Evolutionary conservation across 2,329 filamentous ascomycete species (phyloP).

Genomic region (Hymenoscyphus linearis): DNA sequence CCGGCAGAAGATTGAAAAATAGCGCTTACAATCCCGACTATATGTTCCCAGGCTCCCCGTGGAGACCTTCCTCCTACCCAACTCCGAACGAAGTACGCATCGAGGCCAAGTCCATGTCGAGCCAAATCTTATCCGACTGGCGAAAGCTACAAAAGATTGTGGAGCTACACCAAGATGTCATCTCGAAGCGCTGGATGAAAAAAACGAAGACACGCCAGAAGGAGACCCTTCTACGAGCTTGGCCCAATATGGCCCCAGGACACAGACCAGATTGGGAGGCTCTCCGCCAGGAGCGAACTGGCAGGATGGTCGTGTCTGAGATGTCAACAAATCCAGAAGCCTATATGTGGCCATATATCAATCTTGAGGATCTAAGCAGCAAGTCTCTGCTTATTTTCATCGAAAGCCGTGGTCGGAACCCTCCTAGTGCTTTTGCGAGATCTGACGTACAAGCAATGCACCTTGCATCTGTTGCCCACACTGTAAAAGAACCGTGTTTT

Average conservation of each 20-base stretch:
- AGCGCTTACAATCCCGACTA: slow-evolving; percentile 7
- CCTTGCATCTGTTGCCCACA: slow-evolving; percentile 26
- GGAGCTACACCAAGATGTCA: slow-evolving; percentile 44
- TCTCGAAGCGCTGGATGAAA: slow-evolving; percentile 51
- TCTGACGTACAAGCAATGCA: slow-evolving; percentile 37
- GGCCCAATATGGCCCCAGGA: slow-evolving; percentile 36
- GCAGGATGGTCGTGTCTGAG: slow-evolving; percentile 19
- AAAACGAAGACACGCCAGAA: slow-evolving; percentile 44
- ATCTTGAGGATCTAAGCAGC: slow-evolving; percentile 48
- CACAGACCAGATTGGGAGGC: slow-evolving; percentile 47
- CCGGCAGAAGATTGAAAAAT: neutral
- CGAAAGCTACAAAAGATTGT: slow-evolving; percentile 34
- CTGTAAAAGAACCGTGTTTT: slow-evolving; percentile 26
- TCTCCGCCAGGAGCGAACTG: slow-evolving; percentile 24
- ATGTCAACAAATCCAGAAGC: slow-evolving; percentile 25
- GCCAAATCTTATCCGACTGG: slow-evolving; percentile 10
- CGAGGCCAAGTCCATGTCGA: slow-evolving; percentile 1
- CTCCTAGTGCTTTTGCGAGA: slow-evolving; percentile 42
- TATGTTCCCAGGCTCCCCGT: slow-evolving; percentile 4
- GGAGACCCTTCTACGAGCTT: slow-evolving; percentile 18
- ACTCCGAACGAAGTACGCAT: neutral
- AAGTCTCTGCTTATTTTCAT: slow-evolving; percentile 45
- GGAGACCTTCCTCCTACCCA: slow-evolving; percentile 4
- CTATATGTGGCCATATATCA: slow-evolving; percentile 50
- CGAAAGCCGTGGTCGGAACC: slow-evolving; percentile 44